phyloP scores from a whole-genome alignment of 139 green algal species.

The Nannochloris sp. region DNA sequence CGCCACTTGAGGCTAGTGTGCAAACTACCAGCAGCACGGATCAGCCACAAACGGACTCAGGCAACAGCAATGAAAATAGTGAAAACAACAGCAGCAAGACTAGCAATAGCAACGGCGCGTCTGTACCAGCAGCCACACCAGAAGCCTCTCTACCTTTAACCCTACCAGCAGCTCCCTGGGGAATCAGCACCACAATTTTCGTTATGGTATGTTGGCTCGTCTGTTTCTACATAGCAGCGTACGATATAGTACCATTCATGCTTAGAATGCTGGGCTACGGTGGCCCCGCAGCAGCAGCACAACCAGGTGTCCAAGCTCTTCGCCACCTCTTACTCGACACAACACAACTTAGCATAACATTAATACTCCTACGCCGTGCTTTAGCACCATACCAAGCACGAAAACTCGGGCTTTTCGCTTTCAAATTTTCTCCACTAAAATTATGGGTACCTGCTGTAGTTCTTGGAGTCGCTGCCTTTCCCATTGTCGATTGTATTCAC shows the following conservation, averaged over 20 bases:
- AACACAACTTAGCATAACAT: constrained; percentile 49
- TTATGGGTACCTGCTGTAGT: constrained; percentile 22
- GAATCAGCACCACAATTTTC: constrained; percentile 22
- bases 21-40: no score
- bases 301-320: constrained; percentile 40
- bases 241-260: constrained; percentile 52
- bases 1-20: no score
- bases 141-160: no score
- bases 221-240: constrained; percentile 68
- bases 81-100: neutral
- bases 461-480: constrained; percentile 26
- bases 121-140: neutral
- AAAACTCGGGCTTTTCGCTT: constrained; percentile 28
- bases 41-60: neutral
- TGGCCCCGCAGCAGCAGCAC: constrained; percentile 27
- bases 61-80: neutral
- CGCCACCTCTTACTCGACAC: constrained; percentile 70
- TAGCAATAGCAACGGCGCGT: neutral
- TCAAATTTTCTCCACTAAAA: constrained; percentile 6
- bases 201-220: constrained; percentile 83
- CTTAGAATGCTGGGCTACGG: constrained; percentile 51
- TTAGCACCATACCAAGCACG: constrained; percentile 47
- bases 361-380: constrained; percentile 58
- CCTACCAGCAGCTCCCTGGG: constrained; percentile 10
- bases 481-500: constrained; percentile 21